phyloP scores from a whole-genome alignment of 2,329 filamentous ascomycete species.

The Pestalotiopsis sp. region DNA sequence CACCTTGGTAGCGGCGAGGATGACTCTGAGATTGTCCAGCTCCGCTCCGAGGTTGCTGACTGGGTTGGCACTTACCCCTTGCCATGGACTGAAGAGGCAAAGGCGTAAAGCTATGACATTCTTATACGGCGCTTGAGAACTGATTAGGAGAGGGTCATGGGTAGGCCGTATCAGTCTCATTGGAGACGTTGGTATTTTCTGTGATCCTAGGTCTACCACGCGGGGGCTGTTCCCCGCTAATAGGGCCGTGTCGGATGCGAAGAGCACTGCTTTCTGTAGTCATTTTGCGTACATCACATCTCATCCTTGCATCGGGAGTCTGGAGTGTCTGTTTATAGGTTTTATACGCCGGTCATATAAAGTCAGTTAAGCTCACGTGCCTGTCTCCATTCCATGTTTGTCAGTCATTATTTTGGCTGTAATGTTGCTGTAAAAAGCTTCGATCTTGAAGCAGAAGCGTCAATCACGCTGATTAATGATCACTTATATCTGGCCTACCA shows the following conservation, averaged over 20 bases:
- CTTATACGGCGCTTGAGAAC: conserved; percentile 13
- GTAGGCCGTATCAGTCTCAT: background rate
- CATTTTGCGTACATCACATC: conserved; percentile 1
- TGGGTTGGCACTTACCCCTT: conserved; percentile 77
- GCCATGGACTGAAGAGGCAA: conserved; percentile 59
- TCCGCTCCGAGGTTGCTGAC: conserved; percentile 74
- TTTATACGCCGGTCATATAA: conserved; percentile 1
- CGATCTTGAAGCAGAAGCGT: too few species aligned
- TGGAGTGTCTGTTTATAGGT: background rate
- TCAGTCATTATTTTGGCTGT: too few species aligned
- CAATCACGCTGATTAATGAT: too few species aligned
- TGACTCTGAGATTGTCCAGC: conserved; percentile 71
- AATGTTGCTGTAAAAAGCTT: too few species aligned
- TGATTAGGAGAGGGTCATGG: background rate
- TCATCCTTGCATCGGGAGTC: conserved; percentile 6
- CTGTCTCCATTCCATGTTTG: background rate
- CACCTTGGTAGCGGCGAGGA: conserved; percentile 69
- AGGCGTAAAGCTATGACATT: conserved; percentile 21
- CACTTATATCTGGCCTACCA: too few species aligned
- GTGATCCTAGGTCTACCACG: background rate
- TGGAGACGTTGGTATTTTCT: background rate
- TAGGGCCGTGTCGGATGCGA: background rate
- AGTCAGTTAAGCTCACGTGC: background rate
- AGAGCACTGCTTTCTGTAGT: background rate
- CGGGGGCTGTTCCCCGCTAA: background rate